Evolutionary conservation across 345 rosid species (phyloP), one percentile per base, ranked within the genome.

Genomic region (Turnera subulata): DNA sequence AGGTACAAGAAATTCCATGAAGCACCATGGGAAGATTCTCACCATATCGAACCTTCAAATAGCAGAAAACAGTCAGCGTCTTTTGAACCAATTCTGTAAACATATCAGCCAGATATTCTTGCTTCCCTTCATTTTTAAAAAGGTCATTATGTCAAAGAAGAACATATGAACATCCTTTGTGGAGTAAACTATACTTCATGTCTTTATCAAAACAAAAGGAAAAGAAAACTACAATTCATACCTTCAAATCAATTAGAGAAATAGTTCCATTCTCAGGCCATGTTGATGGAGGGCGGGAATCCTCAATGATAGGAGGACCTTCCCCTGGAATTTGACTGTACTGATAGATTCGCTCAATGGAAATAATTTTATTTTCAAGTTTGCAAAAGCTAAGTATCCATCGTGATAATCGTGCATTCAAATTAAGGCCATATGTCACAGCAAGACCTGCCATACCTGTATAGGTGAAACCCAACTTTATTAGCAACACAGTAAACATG

Each of bases 361-460:
- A 93, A 48, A 93, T 93, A 55, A 93, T 93, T 58, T 90, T 94
- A 69, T 94, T 94, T 79, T 94, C 99, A 24, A 94, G 96, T 77
- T 94, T 94, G 82, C 99, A 94, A 78, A 87, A 94, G 81, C 99
- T 94, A 53, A 94, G 97, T 67, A 94, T 90, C 99, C 99, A 94
- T 60, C 99, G 75, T 22, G 99, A 94, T 50, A 94, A 67, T 46
- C 99, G 95, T 55, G 96, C 97, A 51, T 94, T 94, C 69, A 94
- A 78, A 75, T 94, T 94, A 59, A 94, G 97, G 53, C 99, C 99
- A 57, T 94, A 94, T 16, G 99, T 94, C 61, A 94, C 97, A 45
- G 99, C 99, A 60, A 94, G 97, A 66, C 99, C 99, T 16, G 99
- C 99, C 99, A 94, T 94, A 71, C 97, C 99, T 93, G 68, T 61